Base-by-base conservation (phyloP, 2,329 filamentous ascomycete species). In the Xylariaceae sp. region DNA sequence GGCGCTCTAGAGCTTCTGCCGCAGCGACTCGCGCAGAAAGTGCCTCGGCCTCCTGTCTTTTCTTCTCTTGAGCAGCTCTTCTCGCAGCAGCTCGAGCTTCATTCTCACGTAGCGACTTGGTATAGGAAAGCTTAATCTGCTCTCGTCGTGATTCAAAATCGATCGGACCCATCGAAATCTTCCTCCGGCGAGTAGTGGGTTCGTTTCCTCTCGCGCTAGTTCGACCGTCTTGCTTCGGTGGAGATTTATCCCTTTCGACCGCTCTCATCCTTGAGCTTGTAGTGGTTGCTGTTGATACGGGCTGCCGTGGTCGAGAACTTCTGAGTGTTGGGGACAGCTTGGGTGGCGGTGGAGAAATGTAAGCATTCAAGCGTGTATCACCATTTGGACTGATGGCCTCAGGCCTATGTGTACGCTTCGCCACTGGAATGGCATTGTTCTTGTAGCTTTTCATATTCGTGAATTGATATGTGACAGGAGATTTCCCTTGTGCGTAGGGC, bases 81-180 rank as follows among this genome's bases (percentile, higher is more conserved):
- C 53, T 66, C 33, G 60, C 62, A 11, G 75, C 77, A 51, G 79
- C 78, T n/a, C 75, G 70, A 53, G 80, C 84, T 64, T 89, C 85
- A 61, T 75, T 87, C 64, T 90, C 87, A 57, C 87, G 82, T 44
- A 94, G 84, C n/a, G 88, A 90, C 66, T 88, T 89, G 61, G 84
- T 92, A 69, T 95, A 93, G 13, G 90, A 90, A 51, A 90, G 83
- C 61, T 92, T 87, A 62, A 96, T 95, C 55, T 86, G 84, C 65
- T 90, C 87, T 61, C 91, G 81, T 46, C 90, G 82, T 60, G 89
- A 88, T 54, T 88, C 90, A 66, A 95, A 94, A 69, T 96, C 89
- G 47, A 95, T 89, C 54, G 87, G 87, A 1, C 87, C 87, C 53
- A 92, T 73, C 1, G 81, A 80, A 47, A 83, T 75, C 63, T 83